phyloP scores from a whole-genome alignment of 768 basidiomycete species.

The Pleurotus salmoneostramineus region DNA sequence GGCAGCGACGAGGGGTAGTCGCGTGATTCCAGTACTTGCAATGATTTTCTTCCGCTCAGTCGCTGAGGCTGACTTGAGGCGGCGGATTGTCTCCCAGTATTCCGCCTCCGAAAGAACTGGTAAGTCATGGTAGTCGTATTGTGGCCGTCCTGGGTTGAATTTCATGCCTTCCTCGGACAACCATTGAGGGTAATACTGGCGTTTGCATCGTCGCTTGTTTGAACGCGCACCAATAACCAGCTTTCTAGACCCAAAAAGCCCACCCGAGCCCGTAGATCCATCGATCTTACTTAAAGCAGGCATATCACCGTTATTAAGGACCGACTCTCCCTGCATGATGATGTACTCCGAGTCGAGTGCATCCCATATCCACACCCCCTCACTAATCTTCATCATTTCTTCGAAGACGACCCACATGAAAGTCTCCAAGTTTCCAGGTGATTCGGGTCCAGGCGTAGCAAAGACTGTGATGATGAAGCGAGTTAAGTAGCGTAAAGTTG shows the following conservation, averaged over 20 bases:
- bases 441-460: conserved; percentile 22
- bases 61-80: conserved; percentile 14
- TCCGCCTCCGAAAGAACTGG: conserved; percentile 17
- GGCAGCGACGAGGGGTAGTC: conserved; percentile 23
- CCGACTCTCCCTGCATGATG: conserved; percentile 14
- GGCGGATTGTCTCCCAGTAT: conserved; percentile 20
- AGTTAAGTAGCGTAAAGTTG: conserved; percentile 16
- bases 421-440: conserved; percentile 23
- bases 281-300: conserved; percentile 26
- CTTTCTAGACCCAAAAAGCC: conserved; percentile 21
- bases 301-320: conserved; percentile 25
- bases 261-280: conserved; percentile 24
- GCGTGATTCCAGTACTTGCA: conserved; percentile 17
- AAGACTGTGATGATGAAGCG: conserved; percentile 17
- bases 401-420: conserved; percentile 20
- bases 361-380: conserved; percentile 31
- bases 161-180: conserved; percentile 15
- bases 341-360: conserved; percentile 20
- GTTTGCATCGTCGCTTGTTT: conserved; percentile 15
- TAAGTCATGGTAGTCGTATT: conserved; percentile 19
- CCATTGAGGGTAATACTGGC: conserved; percentile 23
- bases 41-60: conserved; percentile 15
- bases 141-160: conserved; percentile 19
- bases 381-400: conserved; percentile 20
- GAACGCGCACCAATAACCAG: conserved; percentile 21